Conservation (phyloP, 768 basidiomycete species). For the Termitomyces sp. region DNA sequence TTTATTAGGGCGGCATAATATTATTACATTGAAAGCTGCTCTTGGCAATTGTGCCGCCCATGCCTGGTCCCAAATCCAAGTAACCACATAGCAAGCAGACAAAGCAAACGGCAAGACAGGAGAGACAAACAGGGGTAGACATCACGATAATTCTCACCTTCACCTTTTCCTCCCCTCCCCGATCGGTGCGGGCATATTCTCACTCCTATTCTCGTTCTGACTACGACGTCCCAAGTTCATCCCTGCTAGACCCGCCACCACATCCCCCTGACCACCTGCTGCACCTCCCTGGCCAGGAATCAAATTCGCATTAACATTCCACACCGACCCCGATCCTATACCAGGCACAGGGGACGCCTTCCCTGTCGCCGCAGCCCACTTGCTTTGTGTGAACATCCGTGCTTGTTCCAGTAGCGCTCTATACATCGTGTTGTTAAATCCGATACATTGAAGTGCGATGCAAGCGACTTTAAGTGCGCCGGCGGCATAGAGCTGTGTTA, state of each 20-base stretch:
- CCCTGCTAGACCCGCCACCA: constrained; percentile 8
- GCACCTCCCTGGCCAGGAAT: background rate
- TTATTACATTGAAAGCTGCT: background rate
- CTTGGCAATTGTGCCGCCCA: background rate
- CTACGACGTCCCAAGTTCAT: constrained; percentile 15
- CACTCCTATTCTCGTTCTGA: constrained; percentile 14
- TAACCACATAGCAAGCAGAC: background rate
- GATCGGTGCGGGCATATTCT: constrained; percentile 14
- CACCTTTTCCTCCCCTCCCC: constrained; percentile 13
- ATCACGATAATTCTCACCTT: background rate
- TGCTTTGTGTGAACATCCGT: constrained; percentile 38
- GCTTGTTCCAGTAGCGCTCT: constrained; percentile 64
- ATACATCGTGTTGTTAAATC: constrained; percentile 70
- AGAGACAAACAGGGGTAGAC: background rate
- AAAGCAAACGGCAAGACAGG: background rate
- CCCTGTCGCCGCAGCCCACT: constrained; percentile 21
- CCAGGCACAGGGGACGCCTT: constrained; percentile 8
- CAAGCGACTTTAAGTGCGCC: constrained; percentile 75
- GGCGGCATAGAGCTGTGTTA: constrained; percentile 63
- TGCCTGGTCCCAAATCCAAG: background rate
- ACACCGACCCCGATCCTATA: constrained; percentile 11
- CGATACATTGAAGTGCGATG: constrained; percentile 71
- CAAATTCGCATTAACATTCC: constrained; percentile 8
- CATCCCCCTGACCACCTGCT: constrained; percentile 1
- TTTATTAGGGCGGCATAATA: background rate